Base-by-base conservation (phyloP, 1,139 yeast species). In the Debaryomycetaceae sp. region DNA sequence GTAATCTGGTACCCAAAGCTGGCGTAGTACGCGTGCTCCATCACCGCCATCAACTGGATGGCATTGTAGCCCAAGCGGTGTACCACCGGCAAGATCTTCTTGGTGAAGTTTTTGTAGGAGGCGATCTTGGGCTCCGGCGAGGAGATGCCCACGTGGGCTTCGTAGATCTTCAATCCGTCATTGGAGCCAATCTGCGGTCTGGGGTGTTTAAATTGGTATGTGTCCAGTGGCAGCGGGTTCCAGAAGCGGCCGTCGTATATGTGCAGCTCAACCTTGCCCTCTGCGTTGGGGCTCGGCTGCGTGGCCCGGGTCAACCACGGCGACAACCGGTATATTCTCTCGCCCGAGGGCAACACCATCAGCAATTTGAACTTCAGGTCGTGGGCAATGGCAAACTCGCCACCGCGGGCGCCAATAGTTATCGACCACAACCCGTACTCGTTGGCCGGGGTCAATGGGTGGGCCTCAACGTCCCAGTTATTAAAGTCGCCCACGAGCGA, bases 1-100 rank as follows among this genome's bases (percentile, higher is more conserved):
- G 97, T 89, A 19, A 91, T 80, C 56, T 91, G 98, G 56, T 91
- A 91, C 5, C 98, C 98, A 55, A 91, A 91, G 1, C 95, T 85
- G 2, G 97, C 98, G 53, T 91, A 91, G 56, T 91, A 91, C 1
- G 98, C 97, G 54, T 91, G 98, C 56, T 91, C 98, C 98, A 91
- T 91, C 31, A 91, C 73, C 0, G 98, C 96, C 98, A 91, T 91
- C 49, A 91, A 69, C 58, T 91, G 98, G 45, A 91, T 83, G 5
- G 95, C 80, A 52, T 91, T 86, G 56, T 91, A 91, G 16, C 96
- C 97, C 40, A 89, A 67, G 41, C 79, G 73, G 46, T 77, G 77
- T 45, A 91, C 84, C 27, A 83, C 69, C n/a, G 98, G 98, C 39
- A 91, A 67, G 12, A 88, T 69, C 41, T 84, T 78, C 28, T 63